Percentiles rank a stretch among this genome's conserved stretches.
phyloP scores from a whole-genome alignment of 371 early-diverging fungal genomes.

The Blyttiomyces sp. region DNA sequence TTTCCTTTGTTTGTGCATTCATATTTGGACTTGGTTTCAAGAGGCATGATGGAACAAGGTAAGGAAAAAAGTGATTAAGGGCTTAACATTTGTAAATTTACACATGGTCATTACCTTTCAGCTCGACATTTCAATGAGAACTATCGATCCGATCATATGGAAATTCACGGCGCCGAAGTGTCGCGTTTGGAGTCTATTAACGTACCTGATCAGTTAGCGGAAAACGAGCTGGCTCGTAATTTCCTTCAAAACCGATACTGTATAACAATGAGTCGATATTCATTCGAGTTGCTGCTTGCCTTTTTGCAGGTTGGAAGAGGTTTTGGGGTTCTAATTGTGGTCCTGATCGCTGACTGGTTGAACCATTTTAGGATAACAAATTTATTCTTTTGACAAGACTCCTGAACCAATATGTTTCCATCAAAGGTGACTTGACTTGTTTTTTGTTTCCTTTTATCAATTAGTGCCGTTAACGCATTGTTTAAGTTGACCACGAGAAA shows the following conservation, averaged over 20 bases:
- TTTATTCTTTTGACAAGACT: slow-evolving; percentile 83
- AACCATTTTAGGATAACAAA: slow-evolving; percentile 72
- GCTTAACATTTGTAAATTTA: too few relatives aligned
- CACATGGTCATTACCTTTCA: too few relatives aligned
- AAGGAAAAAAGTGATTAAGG: too few relatives aligned
- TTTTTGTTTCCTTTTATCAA: not conserved
- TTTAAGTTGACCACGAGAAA: slow-evolving; percentile 9
- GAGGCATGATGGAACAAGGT: slow-evolving; percentile 65
- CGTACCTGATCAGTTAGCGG: slow-evolving; percentile 69
- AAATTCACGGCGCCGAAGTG: slow-evolving; percentile 69
- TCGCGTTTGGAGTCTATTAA: slow-evolving; percentile 62
- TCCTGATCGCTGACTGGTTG: too few relatives aligned
- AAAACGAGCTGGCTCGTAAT: slow-evolving; percentile 75
- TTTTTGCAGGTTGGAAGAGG: slow-evolving; percentile 69
- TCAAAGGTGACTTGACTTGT: slow-evolving; percentile 54
- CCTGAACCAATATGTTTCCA: slow-evolving; percentile 92
- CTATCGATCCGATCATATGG: slow-evolving; percentile 73
- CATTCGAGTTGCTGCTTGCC: slow-evolving; percentile 88
- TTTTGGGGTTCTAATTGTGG: not conserved
- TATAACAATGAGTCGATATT: slow-evolving; percentile 83
- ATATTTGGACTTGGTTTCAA: slow-evolving; percentile 84
- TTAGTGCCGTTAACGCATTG: not conserved
- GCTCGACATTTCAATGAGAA: slow-evolving; percentile 77
- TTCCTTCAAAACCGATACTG: slow-evolving; percentile 87
- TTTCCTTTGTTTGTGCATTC: slow-evolving; percentile 95